Conservation (phyloP, 257 asterid species). For the Buddleja alternifolia region DNA sequence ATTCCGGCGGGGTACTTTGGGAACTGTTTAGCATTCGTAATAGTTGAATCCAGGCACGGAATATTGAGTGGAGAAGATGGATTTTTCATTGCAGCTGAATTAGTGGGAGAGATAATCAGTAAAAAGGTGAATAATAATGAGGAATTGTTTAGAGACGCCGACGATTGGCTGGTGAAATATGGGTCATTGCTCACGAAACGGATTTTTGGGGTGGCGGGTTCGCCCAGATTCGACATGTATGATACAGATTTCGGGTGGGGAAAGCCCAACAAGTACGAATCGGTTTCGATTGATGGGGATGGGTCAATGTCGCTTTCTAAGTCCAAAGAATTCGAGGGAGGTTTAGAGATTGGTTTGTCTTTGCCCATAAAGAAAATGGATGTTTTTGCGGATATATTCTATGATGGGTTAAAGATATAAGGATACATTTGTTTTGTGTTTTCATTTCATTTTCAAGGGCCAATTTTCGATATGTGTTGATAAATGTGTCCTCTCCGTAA, state of each 20-base stretch:
- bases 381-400: conserved; percentile 26
- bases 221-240: conserved; percentile 19
- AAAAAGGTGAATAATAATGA: conserved; percentile 20
- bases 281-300: conserved; percentile 8
- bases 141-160: conserved; percentile 17
- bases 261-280: conserved; percentile 7
- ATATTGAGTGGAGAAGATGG: conserved; percentile 15
- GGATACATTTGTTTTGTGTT: neutral
- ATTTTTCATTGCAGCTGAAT: conserved; percentile 3
- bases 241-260: conserved; percentile 29
- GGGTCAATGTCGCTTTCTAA: conserved; percentile 5
- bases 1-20: conserved; percentile 43
- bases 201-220: conserved; percentile 22
- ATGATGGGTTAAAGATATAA: conserved; percentile 18
- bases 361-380: conserved; percentile 22
- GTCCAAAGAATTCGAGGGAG: neutral
- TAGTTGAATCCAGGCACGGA: conserved; percentile 10
- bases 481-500: no score
- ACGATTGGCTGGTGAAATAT: neutral
- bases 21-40: conserved; percentile 34
- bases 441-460: no score
- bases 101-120: conserved; percentile 19
- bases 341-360: conserved; percentile 18
- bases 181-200: neutral
- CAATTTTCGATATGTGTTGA: no score